A percentile compares a stretch with the other conserved stretches of the same genome.
These are phyloP conservation scores for Adansonia madagascariensis DNA, from an alignment of 441 rosid species.

Conservation along the genomic window DNA sequence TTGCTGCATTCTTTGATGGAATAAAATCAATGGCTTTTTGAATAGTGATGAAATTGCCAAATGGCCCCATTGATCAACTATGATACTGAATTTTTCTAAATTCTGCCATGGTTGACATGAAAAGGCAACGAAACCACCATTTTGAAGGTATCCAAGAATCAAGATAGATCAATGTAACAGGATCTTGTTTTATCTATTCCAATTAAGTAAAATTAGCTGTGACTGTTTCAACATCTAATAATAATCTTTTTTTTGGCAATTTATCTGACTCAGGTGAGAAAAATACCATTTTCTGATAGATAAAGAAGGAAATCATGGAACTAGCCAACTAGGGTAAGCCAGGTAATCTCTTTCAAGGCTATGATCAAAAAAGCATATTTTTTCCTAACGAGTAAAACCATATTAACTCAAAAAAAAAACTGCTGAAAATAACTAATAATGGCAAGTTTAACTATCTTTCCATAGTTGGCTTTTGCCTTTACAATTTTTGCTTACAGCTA, in stretches of 20 bases:
- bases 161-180: not conserved
- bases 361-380: not conserved
- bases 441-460: not conserved
- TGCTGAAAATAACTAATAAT: not conserved
- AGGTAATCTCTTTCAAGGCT: not conserved
- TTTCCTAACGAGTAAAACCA: not conserved
- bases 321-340: not conserved
- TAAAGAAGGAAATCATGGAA: not conserved
- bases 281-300: not conserved
- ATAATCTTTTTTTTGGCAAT: not conserved
- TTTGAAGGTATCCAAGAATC: not conserved
- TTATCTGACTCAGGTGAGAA: not conserved
- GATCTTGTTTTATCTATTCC: not conserved
- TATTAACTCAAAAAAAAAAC: not conserved
- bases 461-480: not conserved
- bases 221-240: not conserved
- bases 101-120: not conserved
- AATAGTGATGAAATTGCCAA: conserved; percentile 38
- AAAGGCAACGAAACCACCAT: not conserved
- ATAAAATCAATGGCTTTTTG: conserved; percentile 53
- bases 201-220: not conserved
- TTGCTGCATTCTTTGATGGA: conserved; percentile 35
- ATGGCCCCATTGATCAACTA: conserved; percentile 39
- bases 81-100: conserved; percentile 23
- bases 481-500: not conserved